These are phyloP conservation scores for Phylloporus rhodoxanthus DNA, from an alignment of 768 basidiomycete genomes.

Conservation along the genomic window DNA sequence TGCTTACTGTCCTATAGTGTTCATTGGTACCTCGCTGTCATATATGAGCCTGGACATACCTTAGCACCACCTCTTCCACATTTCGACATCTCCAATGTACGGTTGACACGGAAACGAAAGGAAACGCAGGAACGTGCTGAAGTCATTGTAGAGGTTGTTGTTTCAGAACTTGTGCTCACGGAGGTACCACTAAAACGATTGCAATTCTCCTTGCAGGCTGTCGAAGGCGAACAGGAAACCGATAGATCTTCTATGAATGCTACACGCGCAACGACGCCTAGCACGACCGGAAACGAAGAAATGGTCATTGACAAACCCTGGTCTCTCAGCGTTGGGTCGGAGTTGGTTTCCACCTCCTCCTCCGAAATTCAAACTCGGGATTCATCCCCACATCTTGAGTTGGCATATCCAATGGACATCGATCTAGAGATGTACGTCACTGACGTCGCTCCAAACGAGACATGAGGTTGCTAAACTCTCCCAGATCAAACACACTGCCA, in stretches of 20 bases:
- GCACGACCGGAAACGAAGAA: slow-evolving; percentile 12
- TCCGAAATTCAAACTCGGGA: slow-evolving; percentile 9
- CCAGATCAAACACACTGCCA: slow-evolving; percentile 6
- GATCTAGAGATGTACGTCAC: slow-evolving; percentile 7
- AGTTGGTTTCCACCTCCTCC: slow-evolving; percentile 5
- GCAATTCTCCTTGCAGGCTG: neutral
- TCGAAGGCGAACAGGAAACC: slow-evolving; percentile 8
- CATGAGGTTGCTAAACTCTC: neutral
- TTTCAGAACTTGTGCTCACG: neutral
- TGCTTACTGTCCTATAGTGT: slow-evolving; percentile 43
- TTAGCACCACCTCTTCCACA: slow-evolving; percentile 45
- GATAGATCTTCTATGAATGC: slow-evolving; percentile 14
- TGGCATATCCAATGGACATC: slow-evolving; percentile 27
- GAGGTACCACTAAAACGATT: slow-evolving; percentile 2
- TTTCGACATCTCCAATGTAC: slow-evolving; percentile 4
- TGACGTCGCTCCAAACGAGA: neutral
- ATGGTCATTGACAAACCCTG: slow-evolving; percentile 15
- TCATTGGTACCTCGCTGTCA: slow-evolving; percentile 97
- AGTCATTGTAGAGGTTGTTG: slow-evolving; percentile 1
- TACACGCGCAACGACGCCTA: slow-evolving; percentile 21
- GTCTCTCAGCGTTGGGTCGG: slow-evolving; percentile 8
- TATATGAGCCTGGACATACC: slow-evolving; percentile 69
- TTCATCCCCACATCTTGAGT: slow-evolving; percentile 6
- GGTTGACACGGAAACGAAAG: slow-evolving; percentile 20
- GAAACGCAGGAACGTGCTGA: slow-evolving; percentile 10